Evolutionary conservation across 1,139 yeast species (phyloP), one percentile per base, ranked within the genome.

Genomic region (Yamadazyma buinensis): DNA sequence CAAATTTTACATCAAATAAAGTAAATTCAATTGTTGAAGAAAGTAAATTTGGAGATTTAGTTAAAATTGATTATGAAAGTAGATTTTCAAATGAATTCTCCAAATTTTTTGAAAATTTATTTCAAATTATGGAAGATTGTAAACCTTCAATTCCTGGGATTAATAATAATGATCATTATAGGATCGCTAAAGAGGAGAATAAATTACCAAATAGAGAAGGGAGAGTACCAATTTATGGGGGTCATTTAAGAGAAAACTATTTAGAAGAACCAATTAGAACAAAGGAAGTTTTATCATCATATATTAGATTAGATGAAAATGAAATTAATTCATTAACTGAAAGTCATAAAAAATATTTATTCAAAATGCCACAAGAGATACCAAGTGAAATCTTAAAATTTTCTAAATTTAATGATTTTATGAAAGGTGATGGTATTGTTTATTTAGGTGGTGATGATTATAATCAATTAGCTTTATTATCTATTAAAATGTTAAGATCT

Each of bases 391-490:
- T 62, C 15, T 35, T 47, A 25, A 39, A 48, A 15, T 41, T 23
- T 26, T 52, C 52, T 27, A 47, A 46, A 33, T 50, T 42, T 36
- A 54, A 52, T 35, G 44, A 46, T 15, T 61, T 57, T 40, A 57
- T 62, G 66, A 46, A 57, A 35, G 81, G 79, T 11, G 64, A 67
- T 40, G 84, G 86, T 26, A 75, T 77, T 30, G 81, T 78, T 4
- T 74, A 75, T 46, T 70, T 80, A 35, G 85, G 83, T 23, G 85
- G 84, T 40, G 83, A 75, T 23, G 64, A 65, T 40, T 77, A 69
- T 51, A 66, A 78, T 42, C 77, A 80, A 54, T 62, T 78, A 33
- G 73, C 77, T 6, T 54, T 76, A 18, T 53, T 75, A 7, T 72
- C 80, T n/a, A 67, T 80, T 31, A 70, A 72, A 49, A 64, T 75